Conservation (phyloP, 805 yeast genomes). For the Yamadazyma laniorum region DNA sequence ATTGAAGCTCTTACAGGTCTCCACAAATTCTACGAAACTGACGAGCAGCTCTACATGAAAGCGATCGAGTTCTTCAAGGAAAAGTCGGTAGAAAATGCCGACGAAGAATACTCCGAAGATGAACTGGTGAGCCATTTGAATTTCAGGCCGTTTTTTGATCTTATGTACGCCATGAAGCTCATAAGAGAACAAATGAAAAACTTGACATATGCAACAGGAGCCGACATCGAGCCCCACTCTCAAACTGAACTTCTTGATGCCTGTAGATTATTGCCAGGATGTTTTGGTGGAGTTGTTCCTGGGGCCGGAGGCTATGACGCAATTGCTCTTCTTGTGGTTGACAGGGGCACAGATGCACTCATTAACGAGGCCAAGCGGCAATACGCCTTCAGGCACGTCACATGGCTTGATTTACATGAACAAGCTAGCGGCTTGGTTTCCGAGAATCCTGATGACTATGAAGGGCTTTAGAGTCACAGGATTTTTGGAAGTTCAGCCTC, state of each 20-base stretch:
- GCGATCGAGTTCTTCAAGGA: slow-evolving; percentile 14
- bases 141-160: slow-evolving; percentile 20
- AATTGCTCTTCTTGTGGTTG: slow-evolving; percentile 65
- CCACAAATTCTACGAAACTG: slow-evolving; percentile 24
- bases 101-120: background rate
- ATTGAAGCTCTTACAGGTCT: slow-evolving; percentile 48
- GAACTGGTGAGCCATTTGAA: background rate
- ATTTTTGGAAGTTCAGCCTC: background rate
- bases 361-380: slow-evolving; percentile 18
- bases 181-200: slow-evolving; percentile 59
- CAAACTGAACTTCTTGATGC: slow-evolving; percentile 71
- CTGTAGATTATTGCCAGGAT: slow-evolving; percentile 56
- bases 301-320: slow-evolving; percentile 99
- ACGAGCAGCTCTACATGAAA: slow-evolving; percentile 37
- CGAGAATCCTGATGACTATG: slow-evolving; percentile 41
- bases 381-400: slow-evolving; percentile 43
- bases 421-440: slow-evolving; percentile 56
- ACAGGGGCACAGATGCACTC: slow-evolving; percentile 35
- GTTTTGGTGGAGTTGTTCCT: slow-evolving; percentile 94
- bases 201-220: slow-evolving; percentile 67
- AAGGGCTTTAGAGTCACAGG: slow-evolving; percentile 1
- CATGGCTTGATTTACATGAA: slow-evolving; percentile 69
- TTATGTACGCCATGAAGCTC: slow-evolving; percentile 40
- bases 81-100: slow-evolving; percentile 11
- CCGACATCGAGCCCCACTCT: slow-evolving; percentile 80